phyloP scores from a whole-genome alignment of 2,329 filamentous ascomycete genomes.

The Calonectria henricotiae region DNA sequence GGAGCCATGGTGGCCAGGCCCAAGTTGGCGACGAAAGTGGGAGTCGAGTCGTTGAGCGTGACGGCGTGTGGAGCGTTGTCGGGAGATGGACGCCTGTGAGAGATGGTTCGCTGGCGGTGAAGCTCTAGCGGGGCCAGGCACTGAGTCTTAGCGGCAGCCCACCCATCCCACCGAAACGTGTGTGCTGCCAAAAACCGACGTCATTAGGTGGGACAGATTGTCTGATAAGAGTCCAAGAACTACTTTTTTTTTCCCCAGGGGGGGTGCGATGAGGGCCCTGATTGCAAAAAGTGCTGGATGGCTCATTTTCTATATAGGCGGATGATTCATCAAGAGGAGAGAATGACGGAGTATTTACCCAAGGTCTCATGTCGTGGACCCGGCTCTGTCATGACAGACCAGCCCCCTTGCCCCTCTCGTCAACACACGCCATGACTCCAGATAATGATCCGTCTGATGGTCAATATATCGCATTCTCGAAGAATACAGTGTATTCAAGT shows the following conservation, averaged over 20 bases:
- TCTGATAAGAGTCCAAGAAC: background rate
- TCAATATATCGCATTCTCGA: constrained; percentile 6
- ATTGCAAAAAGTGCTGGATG: background rate
- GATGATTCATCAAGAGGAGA: constrained; percentile 2
- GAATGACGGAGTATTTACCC: background rate
- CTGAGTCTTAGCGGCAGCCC: constrained; percentile 27
- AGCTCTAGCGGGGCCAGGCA: constrained; percentile 38
- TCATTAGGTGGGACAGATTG: constrained; percentile 28
- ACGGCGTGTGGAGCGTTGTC: constrained; percentile 38
- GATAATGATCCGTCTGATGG: constrained; percentile 17
- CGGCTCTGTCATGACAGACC: constrained; percentile 15
- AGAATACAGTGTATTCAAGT: background rate
- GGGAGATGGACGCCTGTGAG: constrained; percentile 18
- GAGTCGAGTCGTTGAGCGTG: constrained; percentile 37
- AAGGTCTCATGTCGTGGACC: background rate
- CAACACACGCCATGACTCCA: constrained; percentile 24
- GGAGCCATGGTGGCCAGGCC: constrained; percentile 78
- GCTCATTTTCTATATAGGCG: background rate
- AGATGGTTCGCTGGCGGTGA: constrained; percentile 41
- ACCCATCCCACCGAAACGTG: constrained; percentile 26
- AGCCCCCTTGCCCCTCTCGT: constrained; percentile 15
- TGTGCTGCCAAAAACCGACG: constrained; percentile 36
- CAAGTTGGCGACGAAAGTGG: constrained; percentile 38
- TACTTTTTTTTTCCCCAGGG: background rate
- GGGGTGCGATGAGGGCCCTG: background rate